A percentile compares a stretch with the other conserved stretches of the same genome.
Evolutionary conservation across 1,284 basidiomycete genomes (phyloP).

Genomic region (Boletus semigastroideus): DNA sequence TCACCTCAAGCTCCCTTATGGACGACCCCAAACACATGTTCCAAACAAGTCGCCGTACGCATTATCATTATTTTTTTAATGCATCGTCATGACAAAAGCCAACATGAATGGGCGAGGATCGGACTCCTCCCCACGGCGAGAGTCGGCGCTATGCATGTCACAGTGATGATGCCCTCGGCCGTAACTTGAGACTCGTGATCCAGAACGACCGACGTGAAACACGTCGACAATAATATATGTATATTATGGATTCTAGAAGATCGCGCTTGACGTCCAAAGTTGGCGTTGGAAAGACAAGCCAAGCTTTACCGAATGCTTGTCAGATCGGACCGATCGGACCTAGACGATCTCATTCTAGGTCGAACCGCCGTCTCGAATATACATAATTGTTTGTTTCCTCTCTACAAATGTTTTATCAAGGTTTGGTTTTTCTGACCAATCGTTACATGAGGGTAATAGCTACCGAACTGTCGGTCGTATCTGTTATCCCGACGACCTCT

Average conservation of each 20-base stretch:
- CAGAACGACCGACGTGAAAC: constrained; percentile 3
- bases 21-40: constrained; percentile 19
- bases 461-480: background rate
- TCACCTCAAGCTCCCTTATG: background rate
- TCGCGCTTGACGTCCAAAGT: background rate
- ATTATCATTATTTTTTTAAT: background rate
- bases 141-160: background rate
- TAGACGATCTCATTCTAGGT: constrained; percentile 10
- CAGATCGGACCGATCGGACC: background rate
- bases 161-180: background rate
- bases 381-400: background rate
- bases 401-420: background rate
- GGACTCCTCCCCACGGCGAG: background rate
- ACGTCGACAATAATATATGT: background rate
- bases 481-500: background rate
- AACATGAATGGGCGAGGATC: constrained; percentile 4
- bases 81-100: constrained; percentile 6
- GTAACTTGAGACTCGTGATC: constrained; percentile 4
- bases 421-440: background rate
- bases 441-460: background rate
- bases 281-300: background rate
- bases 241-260: background rate
- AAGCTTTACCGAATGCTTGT: background rate
- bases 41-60: background rate
- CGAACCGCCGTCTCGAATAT: constrained; percentile 1